phyloP scores from a whole-genome alignment of 106 monocot species.

The Hemerocallis citrina region DNA sequence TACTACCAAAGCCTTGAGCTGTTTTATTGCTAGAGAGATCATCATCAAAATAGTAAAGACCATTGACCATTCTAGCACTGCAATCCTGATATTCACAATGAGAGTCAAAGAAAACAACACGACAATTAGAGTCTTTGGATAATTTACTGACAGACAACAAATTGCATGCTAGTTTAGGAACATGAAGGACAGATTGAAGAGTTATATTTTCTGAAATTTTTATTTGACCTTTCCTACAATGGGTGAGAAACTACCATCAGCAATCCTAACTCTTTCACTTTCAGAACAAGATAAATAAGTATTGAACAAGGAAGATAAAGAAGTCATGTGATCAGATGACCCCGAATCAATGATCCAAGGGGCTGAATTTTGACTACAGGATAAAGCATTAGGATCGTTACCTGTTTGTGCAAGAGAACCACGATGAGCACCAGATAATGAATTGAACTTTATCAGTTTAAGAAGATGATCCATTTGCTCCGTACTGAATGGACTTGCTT shows the following conservation, averaged over 20 bases:
- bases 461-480: conserved; percentile 2
- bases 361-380: too few relatives aligned
- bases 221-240: not conserved
- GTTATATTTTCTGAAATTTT: not conserved
- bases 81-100: conserved; percentile 3
- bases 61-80: not conserved
- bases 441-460: not conserved
- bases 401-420: not conserved
- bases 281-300: not conserved
- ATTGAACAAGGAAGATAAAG: not conserved
- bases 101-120: too few relatives aligned
- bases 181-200: not conserved
- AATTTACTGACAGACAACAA: not conserved
- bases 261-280: not conserved
- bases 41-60: conserved; percentile 4
- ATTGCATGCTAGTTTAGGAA: conserved; percentile 6
- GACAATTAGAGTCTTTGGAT: not conserved
- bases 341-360: conserved; percentile 6
- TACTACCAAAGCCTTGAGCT: not conserved
- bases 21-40: not conserved
- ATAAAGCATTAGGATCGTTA: not conserved
- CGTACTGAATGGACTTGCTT: not conserved
- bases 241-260: not conserved
- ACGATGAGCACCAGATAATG: not conserved
- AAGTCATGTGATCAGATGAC: not conserved